Evolutionary conservation across 495 filamentous ascomycete species (phyloP), one percentile per base, ranked within the genome.

Genomic region (Penicillium cinerascens): DNA sequence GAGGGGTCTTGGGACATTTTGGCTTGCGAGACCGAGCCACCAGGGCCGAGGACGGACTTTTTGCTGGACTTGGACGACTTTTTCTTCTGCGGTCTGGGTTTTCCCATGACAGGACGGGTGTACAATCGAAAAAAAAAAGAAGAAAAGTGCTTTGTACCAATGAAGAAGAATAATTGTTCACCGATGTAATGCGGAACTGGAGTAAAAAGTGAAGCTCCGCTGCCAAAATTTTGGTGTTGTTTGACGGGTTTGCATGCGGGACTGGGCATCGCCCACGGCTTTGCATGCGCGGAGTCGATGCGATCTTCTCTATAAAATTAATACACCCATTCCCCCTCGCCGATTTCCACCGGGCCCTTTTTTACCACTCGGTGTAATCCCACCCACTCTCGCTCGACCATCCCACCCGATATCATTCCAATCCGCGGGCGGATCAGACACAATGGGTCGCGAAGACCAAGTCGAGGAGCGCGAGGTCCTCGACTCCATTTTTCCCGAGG

Each of bases 401-500:
- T 42, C 44, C 22, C 29, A 44, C 17, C 35, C 47, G 26, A 44
- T 63, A 71, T 67, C 70, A 65, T 68, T 70, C 72, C 58, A 66
- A 58, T 57, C 61, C 63, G 63, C 63, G 43, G 55, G 60, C 59
- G 61, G 61, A 65, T 63, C 60, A 58, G 37, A 56, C 70, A 83
- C 57, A 9, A 97, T 97, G 93, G 92, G 92, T 22, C 82, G 80
- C 62, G 93, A 98, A 74, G 93, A 98, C 50, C 93, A 98, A 69
- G 73, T 82, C 46, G 92, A 98, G 75, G 93, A 98, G 77, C 87
- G 92, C 58, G 93, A 97, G 68, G 92, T 98, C 48, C 88, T 98
- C 56, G 90, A 92, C 63, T 95, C 91, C 48, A 99, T 99, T 59
- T 99, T 96, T 63, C 92, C 95, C 11, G 95, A 99, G 33, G 95